Evolutionary conservation across 1,284 basidiomycete species (phyloP).

Genomic region (Caloboletus firmus): DNA sequence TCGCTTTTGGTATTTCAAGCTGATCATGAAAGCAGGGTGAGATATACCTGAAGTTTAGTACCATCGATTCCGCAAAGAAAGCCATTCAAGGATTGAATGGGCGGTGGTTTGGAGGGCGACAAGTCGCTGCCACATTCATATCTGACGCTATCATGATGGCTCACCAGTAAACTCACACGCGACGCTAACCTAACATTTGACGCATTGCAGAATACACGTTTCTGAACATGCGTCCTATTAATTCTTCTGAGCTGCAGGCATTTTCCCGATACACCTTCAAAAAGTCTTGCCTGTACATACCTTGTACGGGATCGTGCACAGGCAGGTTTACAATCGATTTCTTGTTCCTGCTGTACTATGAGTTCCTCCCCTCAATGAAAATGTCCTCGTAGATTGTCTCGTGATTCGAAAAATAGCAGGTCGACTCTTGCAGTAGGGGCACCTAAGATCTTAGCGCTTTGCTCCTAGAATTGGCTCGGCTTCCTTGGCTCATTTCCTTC

Average conservation of each 20-base stretch:
- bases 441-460: constrained; percentile 7
- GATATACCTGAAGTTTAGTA: constrained; percentile 92
- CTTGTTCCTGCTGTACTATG: constrained; percentile 33
- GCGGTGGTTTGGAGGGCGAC: constrained; percentile 92
- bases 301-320: constrained; percentile 33
- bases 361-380: constrained; percentile 30
- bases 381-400: constrained; percentile 34
- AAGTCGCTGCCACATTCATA: constrained; percentile 83
- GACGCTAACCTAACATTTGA: constrained; percentile 30
- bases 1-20: neutral
- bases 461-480: neutral
- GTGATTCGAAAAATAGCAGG: constrained; percentile 21
- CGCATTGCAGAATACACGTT: constrained; percentile 30
- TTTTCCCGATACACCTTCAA: constrained; percentile 33
- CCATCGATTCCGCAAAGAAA: constrained; percentile 75
- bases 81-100: constrained; percentile 90
- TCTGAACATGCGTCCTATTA: constrained; percentile 25
- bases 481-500: neutral
- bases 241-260: constrained; percentile 36
- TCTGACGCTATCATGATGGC: constrained; percentile 92
- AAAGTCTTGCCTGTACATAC: constrained; percentile 36
- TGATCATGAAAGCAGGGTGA: constrained; percentile 71
- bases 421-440: constrained; percentile 22
- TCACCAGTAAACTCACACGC: constrained; percentile 55
- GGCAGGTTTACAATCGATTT: constrained; percentile 36